phyloP scores from a whole-genome alignment of 768 basidiomycete genomes.

The Auriscalpium orientale region DNA sequence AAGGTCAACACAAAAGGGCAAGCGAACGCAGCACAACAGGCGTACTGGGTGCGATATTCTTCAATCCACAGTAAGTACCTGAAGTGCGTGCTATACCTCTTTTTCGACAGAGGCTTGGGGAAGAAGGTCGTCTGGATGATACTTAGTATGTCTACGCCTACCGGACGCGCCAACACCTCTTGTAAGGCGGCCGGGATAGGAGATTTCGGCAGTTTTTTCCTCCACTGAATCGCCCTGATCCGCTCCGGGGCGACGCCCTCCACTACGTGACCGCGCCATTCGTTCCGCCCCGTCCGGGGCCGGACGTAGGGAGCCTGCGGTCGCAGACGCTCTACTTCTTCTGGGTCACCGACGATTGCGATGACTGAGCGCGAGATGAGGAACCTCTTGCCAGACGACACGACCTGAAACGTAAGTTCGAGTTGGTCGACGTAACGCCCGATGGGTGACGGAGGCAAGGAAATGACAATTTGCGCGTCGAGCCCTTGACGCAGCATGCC shows the following conservation, averaged over 20 bases:
- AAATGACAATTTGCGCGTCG: conserved; percentile 4
- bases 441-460: conserved; percentile 20
- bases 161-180: conserved; percentile 1
- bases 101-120: conserved; percentile 26
- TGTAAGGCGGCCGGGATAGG: conserved; percentile 10
- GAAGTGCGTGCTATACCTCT: conserved; percentile 39
- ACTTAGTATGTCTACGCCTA: conserved; percentile 2
- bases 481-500: background rate
- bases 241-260: conserved; percentile 33
- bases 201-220: conserved; percentile 27
- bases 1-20: background rate
- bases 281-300: conserved; percentile 8
- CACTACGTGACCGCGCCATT: conserved; percentile 16
- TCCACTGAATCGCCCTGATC: conserved; percentile 35
- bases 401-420: conserved; percentile 39
- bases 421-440: conserved; percentile 42
- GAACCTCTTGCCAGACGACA: conserved; percentile 28
- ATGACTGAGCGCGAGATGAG: conserved; percentile 37
- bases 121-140: conserved; percentile 27
- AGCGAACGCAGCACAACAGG: background rate
- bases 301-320: conserved; percentile 38
- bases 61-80: conserved; percentile 41
- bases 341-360: conserved; percentile 41
- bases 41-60: conserved; percentile 40
- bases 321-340: conserved; percentile 41